Evolutionary conservation across 192 early-diverging fungal genomes (phyloP), one percentile per base, ranked within the genome.

Genomic region (Backusella liffmaniae): DNA sequence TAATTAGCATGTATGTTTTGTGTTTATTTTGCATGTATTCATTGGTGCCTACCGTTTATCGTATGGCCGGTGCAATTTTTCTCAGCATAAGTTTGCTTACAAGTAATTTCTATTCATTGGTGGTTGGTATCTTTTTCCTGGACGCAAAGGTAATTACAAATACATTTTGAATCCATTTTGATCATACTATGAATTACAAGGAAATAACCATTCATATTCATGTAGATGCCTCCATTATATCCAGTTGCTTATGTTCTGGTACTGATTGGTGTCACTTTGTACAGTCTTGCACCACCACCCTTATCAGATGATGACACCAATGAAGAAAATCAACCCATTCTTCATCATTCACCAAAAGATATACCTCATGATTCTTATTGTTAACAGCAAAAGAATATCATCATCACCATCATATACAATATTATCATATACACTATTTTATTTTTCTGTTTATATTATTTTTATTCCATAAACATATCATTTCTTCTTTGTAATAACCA

Each of bases 31-130:
- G 35, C 21, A 75, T 80, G 75, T 76, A 76, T 53, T 76, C 75
- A 8, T 34, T 75, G 23, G 72, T 76, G 9, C 79, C 79, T 36
- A 73, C 44, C 16, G 30, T 80, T 18, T 76, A 76, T 32, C 74
- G 75, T 1, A n/a, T 73, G 23, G 67, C 70, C 1, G 72, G 75
- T 13, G 79, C 79, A 1, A 75, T 72, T 5, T 80, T 80, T 73
- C 29, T 80, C 4, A 80, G 72, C 13, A 76, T 80, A 32, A 80
- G 79, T 62, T 30, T 80, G 13, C 73, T 76, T 10, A 76, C 79
- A 39, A 80, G 79, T 34, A 80, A 80, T 41, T 80, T 80, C 46
- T 80, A 76, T 66, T 80, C 79, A 2, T 67, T 80, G 4, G 15
- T 80, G 4, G 53, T 76, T 26, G 79, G 79, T 3, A 59, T 80